Percentiles rank a stretch among this genome's conserved stretches.
These are phyloP conservation scores for Chlorencoelia australis DNA, from an alignment of 2,329 filamentous ascomycete species.

Conservation along the genomic window DNA sequence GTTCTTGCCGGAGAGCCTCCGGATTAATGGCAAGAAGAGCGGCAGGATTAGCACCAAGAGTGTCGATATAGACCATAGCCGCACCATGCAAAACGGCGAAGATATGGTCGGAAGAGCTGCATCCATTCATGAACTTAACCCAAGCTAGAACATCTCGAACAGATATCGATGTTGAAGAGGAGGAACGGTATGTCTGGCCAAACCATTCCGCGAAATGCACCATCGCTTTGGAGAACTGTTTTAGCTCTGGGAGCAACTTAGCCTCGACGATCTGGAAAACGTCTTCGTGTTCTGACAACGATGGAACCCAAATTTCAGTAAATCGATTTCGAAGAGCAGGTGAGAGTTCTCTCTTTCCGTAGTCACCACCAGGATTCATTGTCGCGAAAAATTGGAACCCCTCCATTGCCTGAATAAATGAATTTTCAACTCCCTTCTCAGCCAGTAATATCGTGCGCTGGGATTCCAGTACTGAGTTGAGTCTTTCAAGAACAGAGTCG, in stretches of 20 bases:
- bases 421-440: slow-evolving; percentile 82
- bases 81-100: slow-evolving; percentile 70
- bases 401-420: slow-evolving; percentile 61
- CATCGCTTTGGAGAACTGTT: slow-evolving; percentile 55
- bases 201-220: slow-evolving; percentile 92
- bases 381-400: slow-evolving; percentile 96
- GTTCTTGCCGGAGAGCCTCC: slow-evolving; percentile 59
- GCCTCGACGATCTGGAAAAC: slow-evolving; percentile 75
- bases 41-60: slow-evolving; percentile 87
- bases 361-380: slow-evolving; percentile 98
- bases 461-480: slow-evolving; percentile 94
- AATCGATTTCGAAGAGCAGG: slow-evolving; percentile 92
- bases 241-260: slow-evolving; percentile 53
- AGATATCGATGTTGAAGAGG: slow-evolving; percentile 68
- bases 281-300: slow-evolving; percentile 75
- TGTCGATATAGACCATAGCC: slow-evolving; percentile 91
- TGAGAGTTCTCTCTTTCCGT: slow-evolving; percentile 94
- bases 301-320: slow-evolving; percentile 96
- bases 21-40: slow-evolving; percentile 68
- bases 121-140: slow-evolving; percentile 80
- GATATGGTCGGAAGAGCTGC: slow-evolving; percentile 31
- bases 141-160: slow-evolving; percentile 88
- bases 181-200: slow-evolving; percentile 67
- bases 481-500: slow-evolving; percentile 87
- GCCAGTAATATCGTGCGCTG: slow-evolving; percentile 78